phyloP scores from a whole-genome alignment of 352 stramenopile genomes.

The Globisporangium polare region DNA sequence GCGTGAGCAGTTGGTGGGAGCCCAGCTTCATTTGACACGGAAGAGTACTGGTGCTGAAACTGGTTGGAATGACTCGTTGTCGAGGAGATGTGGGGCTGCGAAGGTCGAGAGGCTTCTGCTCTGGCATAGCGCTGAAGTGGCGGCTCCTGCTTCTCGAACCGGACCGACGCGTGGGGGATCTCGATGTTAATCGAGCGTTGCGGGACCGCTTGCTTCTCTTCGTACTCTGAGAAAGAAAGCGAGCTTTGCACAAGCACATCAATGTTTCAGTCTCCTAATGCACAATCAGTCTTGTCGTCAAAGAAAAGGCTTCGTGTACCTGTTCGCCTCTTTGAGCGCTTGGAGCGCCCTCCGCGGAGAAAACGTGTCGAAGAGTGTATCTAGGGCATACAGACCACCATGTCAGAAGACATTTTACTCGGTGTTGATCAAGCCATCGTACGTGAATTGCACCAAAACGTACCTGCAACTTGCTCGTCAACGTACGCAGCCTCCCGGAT shows the following conservation, averaged over 20 bases:
- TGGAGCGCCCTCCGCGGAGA: constrained; percentile 42
- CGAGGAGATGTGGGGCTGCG: background rate
- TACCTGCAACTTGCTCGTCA: constrained; percentile 40
- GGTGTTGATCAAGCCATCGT: background rate
- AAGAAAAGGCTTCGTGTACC: constrained; percentile 19
- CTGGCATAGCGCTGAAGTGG: background rate
- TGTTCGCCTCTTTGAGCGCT: constrained; percentile 37
- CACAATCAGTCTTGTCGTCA: background rate
- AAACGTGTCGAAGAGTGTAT: constrained; percentile 60
- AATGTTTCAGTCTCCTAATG: background rate
- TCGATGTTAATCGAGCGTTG: constrained; percentile 4
- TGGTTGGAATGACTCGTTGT: background rate
- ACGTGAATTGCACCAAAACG: background rate
- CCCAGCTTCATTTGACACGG: background rate
- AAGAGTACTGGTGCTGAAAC: background rate
- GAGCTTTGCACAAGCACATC: constrained; percentile 2
- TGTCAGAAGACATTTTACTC: background rate
- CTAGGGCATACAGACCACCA: constrained; percentile 12
- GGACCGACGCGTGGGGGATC: background rate
- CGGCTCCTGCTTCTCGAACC: background rate
- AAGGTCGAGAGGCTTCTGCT: background rate
- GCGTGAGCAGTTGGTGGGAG: background rate
- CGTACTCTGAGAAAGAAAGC: constrained; percentile 7
- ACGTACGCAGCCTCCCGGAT: constrained; percentile 29
- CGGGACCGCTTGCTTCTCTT: background rate